Conservation (phyloP, 208 protist species). For the Novymonas esmeraldas region DNA sequence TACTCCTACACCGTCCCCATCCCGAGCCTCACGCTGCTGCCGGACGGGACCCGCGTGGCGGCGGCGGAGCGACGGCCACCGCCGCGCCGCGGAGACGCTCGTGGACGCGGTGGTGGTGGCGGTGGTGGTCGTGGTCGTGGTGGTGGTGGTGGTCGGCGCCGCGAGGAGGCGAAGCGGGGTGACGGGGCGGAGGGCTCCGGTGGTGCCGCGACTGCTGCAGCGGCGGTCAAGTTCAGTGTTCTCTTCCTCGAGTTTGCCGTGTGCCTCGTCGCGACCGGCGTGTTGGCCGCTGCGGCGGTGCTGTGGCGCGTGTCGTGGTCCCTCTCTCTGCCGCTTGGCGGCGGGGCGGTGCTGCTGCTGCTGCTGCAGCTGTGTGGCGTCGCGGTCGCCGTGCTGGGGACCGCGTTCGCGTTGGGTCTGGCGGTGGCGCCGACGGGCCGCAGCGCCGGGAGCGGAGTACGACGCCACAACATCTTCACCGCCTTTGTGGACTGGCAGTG, state of each 20-base stretch:
- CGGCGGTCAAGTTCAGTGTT: conserved; percentile 4
- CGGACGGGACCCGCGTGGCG: conserved; percentile 30
- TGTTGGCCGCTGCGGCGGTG: conserved; percentile 28
- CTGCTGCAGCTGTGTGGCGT: conserved; percentile 33
- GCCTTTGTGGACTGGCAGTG: conserved; percentile 85
- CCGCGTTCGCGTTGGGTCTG: conserved; percentile 49
- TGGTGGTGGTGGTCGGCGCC: conserved; percentile 7
- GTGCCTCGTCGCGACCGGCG: conserved; percentile 1
- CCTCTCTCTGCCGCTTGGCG: neutral
- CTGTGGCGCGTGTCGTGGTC: conserved; percentile 7
- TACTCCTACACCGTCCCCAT: conserved; percentile 66
- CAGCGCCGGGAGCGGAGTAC: conserved; percentile 39
- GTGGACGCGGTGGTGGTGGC: neutral
- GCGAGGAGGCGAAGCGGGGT: too few relatives aligned
- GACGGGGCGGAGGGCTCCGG: too few relatives aligned
- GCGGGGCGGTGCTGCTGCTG: conserved; percentile 18
- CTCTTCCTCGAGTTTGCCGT: conserved; percentile 46
- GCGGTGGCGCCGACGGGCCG: conserved; percentile 37
- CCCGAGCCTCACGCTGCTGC: conserved; percentile 32
- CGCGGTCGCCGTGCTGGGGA: conserved; percentile 14
- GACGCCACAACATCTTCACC: conserved; percentile 62
- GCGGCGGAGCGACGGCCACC: conserved; percentile 4
- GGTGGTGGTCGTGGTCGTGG: conserved; percentile 3
- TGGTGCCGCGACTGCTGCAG: neutral
- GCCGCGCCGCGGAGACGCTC: conserved; percentile 5